Evolutionary conservation across 1,139 yeast species (phyloP).

Genomic region (Yamadazyma dushanensis): DNA sequence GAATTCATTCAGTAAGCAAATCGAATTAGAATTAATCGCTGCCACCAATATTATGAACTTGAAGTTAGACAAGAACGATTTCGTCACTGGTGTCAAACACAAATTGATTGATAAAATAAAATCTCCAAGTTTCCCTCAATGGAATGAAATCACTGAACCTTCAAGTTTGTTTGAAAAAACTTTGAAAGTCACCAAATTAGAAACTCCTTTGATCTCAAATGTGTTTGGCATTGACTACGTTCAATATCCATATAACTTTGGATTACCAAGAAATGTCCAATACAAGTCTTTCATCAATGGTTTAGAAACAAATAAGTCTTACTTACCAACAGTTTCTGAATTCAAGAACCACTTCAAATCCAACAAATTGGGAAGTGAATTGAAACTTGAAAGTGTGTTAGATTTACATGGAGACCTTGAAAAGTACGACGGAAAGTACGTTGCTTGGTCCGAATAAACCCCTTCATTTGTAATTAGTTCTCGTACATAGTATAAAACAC

Average conservation of each 20-base stretch:
- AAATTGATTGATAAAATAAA: slow-evolving; percentile 68
- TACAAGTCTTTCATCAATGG: slow-evolving; percentile 63
- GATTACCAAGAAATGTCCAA: slow-evolving; percentile 71
- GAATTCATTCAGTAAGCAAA: slow-evolving; percentile 62
- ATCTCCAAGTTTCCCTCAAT: slow-evolving; percentile 48
- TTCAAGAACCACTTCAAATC: slow-evolving; percentile 60
- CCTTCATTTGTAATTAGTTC: slow-evolving; percentile 1
- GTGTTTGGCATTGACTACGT: slow-evolving; percentile 54
- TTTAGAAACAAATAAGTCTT: slow-evolving; percentile 59
- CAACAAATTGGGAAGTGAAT: slow-evolving; percentile 63
- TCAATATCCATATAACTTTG: slow-evolving; percentile 74
- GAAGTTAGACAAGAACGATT: slow-evolving; percentile 57
- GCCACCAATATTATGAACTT: slow-evolving; percentile 73
- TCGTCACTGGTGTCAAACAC: slow-evolving; percentile 74
- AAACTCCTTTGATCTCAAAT: slow-evolving; percentile 41
- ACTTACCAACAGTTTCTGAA: slow-evolving; percentile 67
- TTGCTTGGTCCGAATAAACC: slow-evolving; percentile 50
- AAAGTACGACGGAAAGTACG: slow-evolving; percentile 54
- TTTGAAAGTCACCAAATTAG: slow-evolving; percentile 30
- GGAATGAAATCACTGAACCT: slow-evolving; percentile 39
- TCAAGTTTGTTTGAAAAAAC: slow-evolving; percentile 24
- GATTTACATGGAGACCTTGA: slow-evolving; percentile 63
- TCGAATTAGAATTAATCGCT: slow-evolving; percentile 71
- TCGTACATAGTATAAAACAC: slow-evolving; percentile 3
- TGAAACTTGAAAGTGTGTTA: slow-evolving; percentile 55